Evolutionary conservation across 768 basidiomycete genomes (phyloP).

Genomic region (Xerocomellus chrysenteron): DNA sequence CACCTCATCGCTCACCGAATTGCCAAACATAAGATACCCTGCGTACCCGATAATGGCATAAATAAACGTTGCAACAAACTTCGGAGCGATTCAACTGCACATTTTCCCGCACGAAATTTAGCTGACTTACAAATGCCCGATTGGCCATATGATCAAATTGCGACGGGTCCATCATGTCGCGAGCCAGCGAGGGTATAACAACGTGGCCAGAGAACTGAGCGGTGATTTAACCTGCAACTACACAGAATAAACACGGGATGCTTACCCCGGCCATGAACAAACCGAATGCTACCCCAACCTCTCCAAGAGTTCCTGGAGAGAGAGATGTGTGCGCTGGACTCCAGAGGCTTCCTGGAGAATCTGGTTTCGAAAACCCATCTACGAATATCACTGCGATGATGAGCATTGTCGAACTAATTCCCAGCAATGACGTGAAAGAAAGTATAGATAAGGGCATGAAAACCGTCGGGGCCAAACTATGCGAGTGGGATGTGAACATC

Average conservation of each 20-base stretch:
- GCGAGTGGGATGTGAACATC: slow-evolving; percentile 3
- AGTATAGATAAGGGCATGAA: slow-evolving; percentile 84
- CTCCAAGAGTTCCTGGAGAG: slow-evolving; percentile 47
- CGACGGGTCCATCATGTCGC: slow-evolving; percentile 84
- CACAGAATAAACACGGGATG: background rate
- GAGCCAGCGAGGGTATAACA: slow-evolving; percentile 84
- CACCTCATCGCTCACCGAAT: slow-evolving; percentile 77
- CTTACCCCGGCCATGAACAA: slow-evolving; percentile 89
- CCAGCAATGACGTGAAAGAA: slow-evolving; percentile 85
- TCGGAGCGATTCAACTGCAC: background rate
- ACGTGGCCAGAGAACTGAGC: slow-evolving; percentile 85
- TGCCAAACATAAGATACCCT: slow-evolving; percentile 93
- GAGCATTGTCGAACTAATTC: slow-evolving; percentile 74
- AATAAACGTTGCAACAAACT: slow-evolving; percentile 62
- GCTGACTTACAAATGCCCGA: slow-evolving; percentile 71
- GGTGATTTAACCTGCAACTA: background rate
- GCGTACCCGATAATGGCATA: slow-evolving; percentile 70
- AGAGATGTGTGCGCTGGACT: slow-evolving; percentile 67
- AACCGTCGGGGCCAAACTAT: slow-evolving; percentile 77
- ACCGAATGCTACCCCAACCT: slow-evolving; percentile 81
- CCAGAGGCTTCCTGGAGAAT: slow-evolving; percentile 81
- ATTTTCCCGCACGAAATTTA: background rate
- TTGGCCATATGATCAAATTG: slow-evolving; percentile 83
- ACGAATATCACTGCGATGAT: slow-evolving; percentile 76
- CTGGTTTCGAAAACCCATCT: slow-evolving; percentile 74